Evolutionary conservation across 768 basidiomycete genomes (phyloP).

Genomic region (Psilocybe cyanescens): DNA sequence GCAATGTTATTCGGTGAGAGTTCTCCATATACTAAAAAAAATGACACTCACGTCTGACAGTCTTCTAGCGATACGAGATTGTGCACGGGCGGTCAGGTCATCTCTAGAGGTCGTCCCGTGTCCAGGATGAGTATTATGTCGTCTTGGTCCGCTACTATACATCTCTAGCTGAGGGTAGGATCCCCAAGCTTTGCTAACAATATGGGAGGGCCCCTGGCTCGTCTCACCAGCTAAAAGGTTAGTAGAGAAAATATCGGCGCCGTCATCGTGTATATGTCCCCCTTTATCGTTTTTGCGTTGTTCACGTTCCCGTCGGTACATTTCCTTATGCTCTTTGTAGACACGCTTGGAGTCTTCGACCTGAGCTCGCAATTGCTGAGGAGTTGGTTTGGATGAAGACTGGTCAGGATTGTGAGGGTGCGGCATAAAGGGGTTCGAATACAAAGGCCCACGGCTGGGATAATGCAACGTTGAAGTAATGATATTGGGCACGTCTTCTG

Average conservation of each 20-base stretch:
- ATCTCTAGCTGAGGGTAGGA: slow-evolving; percentile 68
- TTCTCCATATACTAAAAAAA: neutral
- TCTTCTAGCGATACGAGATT: slow-evolving; percentile 56
- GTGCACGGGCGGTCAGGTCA: slow-evolving; percentile 41
- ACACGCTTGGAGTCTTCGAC: slow-evolving; percentile 68
- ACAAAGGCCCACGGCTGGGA: neutral
- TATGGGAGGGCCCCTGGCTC: slow-evolving; percentile 19
- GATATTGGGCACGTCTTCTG: neutral
- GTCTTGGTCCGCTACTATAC: slow-evolving; percentile 52
- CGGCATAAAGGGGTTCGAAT: neutral
- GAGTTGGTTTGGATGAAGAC: slow-evolving; percentile 24
- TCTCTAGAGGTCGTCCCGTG: slow-evolving; percentile 35
- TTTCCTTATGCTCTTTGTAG: slow-evolving; percentile 75
- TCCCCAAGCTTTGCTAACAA: slow-evolving; percentile 66
- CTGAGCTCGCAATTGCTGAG: slow-evolving; percentile 45
- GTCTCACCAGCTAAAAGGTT: neutral
- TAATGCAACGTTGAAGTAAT: neutral
- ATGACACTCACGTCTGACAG: slow-evolving; percentile 61
- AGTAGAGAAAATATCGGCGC: neutral
- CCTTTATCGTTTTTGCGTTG: slow-evolving; percentile 45
- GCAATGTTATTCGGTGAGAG: slow-evolving; percentile 12
- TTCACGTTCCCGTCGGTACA: slow-evolving; percentile 63
- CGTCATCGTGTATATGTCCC: slow-evolving; percentile 20
- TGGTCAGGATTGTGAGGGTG: neutral
- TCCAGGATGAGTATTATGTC: slow-evolving; percentile 46